phyloP scores from a whole-genome alignment of 768 basidiomycete species.

The Psilocybe cyanescens region DNA sequence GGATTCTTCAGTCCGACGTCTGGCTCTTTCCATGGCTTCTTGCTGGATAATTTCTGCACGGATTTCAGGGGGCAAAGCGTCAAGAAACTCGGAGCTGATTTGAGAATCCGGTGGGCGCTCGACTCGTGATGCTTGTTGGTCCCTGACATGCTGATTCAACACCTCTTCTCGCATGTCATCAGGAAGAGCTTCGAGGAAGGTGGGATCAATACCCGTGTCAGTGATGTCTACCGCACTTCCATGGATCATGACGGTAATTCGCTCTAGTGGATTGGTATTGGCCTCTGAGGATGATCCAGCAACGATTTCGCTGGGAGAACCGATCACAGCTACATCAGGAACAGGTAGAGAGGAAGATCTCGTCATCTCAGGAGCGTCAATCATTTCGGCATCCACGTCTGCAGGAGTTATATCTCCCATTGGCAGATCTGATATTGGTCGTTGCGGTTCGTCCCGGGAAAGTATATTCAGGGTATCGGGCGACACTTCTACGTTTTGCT shows the following conservation, averaged over 20 bases:
- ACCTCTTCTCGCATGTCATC: conserved; percentile 99
- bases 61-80: conserved; percentile 94
- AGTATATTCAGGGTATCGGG: neutral
- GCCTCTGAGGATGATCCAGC: conserved; percentile 3
- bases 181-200: conserved; percentile 95
- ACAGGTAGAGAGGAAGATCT: neutral
- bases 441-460: neutral
- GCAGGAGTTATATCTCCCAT: conserved; percentile 35
- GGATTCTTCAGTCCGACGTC: conserved; percentile 43
- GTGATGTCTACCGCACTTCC: conserved; percentile 96
- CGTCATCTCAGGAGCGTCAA: conserved; percentile 37
- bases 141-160: conserved; percentile 94
- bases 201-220: conserved; percentile 97
- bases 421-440: conserved; percentile 28
- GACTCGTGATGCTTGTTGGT: conserved; percentile 78
- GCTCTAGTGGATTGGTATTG: conserved; percentile 40
- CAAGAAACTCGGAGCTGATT: conserved; percentile 94
- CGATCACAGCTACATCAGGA: neutral
- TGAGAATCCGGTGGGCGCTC: conserved; percentile 82
- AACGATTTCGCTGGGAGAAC: neutral
- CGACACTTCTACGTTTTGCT: neutral
- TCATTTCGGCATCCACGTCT: conserved; percentile 57
- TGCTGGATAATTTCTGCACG: conserved; percentile 97
- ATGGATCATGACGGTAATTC: conserved; percentile 89
- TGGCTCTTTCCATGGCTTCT: conserved; percentile 84